Percentiles rank a stretch among this genome's conserved stretches.
Evolutionary conservation across 2,329 filamentous ascomycete genomes (phyloP).

Genomic region (Tolypocladium tropicale): DNA sequence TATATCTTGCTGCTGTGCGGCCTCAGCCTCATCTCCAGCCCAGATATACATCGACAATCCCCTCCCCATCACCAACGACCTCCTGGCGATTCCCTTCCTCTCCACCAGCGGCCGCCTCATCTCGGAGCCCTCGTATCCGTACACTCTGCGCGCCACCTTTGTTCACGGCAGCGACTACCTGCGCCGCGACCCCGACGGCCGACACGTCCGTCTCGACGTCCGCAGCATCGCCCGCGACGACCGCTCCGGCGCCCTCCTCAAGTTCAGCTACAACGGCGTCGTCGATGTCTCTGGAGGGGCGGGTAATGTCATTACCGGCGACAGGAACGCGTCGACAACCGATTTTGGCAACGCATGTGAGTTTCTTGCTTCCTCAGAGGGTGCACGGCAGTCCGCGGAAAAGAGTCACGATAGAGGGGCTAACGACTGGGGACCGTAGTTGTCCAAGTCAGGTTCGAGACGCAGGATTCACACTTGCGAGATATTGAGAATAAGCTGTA

Average conservation of each 20-base stretch:
- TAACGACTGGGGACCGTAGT: background rate
- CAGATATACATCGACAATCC: conserved; percentile 16
- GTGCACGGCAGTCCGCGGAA: background rate
- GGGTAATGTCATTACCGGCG: conserved; percentile 21
- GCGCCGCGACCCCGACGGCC: conserved; percentile 25
- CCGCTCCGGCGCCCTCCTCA: conserved; percentile 18
- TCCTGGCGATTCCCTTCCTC: conserved; percentile 23
- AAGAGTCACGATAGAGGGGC: background rate
- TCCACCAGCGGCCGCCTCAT: conserved; percentile 18
- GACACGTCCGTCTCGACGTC: conserved; percentile 27
- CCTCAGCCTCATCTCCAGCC: background rate
- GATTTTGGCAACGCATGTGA: conserved; percentile 2
- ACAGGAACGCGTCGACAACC: conserved; percentile 24
- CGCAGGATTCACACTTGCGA: background rate
- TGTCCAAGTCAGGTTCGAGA: background rate
- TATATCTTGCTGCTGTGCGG: background rate
- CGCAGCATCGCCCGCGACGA: conserved; percentile 20
- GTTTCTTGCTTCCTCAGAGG: background rate
- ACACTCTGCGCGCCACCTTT: conserved; percentile 24
- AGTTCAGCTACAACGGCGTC: conserved; percentile 27
- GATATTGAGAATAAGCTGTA: conserved; percentile 26
- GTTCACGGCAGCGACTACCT: conserved; percentile 29
- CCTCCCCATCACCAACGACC: conserved; percentile 19
- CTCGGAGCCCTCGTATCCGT: conserved; percentile 24
- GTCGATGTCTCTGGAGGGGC: conserved; percentile 22